Evolutionary conservation across 2,329 filamentous ascomycete species (phyloP).

Genomic region (Fusarium duplospermum): DNA sequence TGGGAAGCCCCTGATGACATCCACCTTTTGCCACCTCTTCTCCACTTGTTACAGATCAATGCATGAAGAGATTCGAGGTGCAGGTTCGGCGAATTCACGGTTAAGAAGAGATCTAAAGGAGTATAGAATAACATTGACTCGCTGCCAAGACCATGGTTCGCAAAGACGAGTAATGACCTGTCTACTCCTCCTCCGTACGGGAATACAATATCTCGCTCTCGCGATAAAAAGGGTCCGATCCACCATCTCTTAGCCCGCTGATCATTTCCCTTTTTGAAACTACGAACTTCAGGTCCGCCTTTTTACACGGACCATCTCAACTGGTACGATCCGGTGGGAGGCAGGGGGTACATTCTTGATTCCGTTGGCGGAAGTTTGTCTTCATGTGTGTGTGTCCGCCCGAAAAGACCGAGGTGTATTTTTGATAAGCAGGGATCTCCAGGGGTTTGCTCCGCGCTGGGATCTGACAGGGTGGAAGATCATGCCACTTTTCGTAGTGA

Average conservation of each 20-base stretch:
- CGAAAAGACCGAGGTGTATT: background rate
- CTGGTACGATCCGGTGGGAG: background rate
- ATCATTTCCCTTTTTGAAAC: constrained; percentile 2
- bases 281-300: background rate
- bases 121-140: background rate
- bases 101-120: background rate
- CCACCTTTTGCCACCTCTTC: background rate
- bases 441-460: background rate
- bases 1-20: background rate
- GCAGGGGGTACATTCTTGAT: background rate
- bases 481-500: constrained; percentile 3
- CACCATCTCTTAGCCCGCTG: background rate
- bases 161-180: background rate
- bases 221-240: background rate
- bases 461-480: background rate
- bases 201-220: background rate
- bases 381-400: background rate
- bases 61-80: background rate
- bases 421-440: background rate
- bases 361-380: background rate
- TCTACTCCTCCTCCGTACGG: background rate
- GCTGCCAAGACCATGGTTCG: background rate
- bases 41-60: background rate
- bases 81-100: background rate
- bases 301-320: background rate